These are phyloP conservation scores for Kokia cookei DNA, from an alignment of 441 rosid species.

Conservation along the genomic window DNA sequence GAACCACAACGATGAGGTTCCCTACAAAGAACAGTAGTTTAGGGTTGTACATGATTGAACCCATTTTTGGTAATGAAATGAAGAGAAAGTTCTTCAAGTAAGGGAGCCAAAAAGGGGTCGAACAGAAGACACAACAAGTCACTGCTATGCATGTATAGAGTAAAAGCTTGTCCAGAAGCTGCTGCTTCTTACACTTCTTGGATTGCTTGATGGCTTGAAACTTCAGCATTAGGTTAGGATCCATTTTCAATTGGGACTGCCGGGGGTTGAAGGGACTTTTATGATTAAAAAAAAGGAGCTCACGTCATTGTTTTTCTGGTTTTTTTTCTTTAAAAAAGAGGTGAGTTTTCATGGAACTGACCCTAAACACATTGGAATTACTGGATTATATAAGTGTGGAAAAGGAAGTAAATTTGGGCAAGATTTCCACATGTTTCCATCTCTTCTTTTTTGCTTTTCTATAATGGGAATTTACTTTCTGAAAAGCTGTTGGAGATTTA, in stretches of 20 bases:
- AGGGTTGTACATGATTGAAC: slow-evolving; percentile 12
- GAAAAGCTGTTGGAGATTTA: slow-evolving; percentile 17
- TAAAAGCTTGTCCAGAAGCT: slow-evolving; percentile 16
- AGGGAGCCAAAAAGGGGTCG: slow-evolving; percentile 24
- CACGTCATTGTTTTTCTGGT: not conserved
- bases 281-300: not conserved
- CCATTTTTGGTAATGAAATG: slow-evolving; percentile 16
- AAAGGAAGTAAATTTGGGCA: slow-evolving; percentile 16
- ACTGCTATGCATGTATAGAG: slow-evolving; percentile 12
- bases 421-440: not conserved
- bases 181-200: slow-evolving; percentile 34
- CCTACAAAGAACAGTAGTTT: slow-evolving; percentile 31
- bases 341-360: slow-evolving; percentile 27
- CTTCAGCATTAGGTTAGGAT: slow-evolving; percentile 19
- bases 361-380: slow-evolving; percentile 16
- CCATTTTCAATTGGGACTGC: slow-evolving; percentile 10
- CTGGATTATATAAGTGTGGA: slow-evolving; percentile 24
- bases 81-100: slow-evolving; percentile 11
- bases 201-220: slow-evolving; percentile 27
- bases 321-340: not conserved
- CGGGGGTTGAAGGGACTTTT: not conserved
- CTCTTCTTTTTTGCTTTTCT: slow-evolving; percentile 9
- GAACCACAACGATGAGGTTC: slow-evolving; percentile 29
- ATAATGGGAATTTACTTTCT: slow-evolving; percentile 15
- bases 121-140: slow-evolving; percentile 19